Evolutionary conservation across 169 alveolate species (phyloP), one percentile per base, ranked within the genome.

Genomic region (Eimeria acervulina): DNA sequence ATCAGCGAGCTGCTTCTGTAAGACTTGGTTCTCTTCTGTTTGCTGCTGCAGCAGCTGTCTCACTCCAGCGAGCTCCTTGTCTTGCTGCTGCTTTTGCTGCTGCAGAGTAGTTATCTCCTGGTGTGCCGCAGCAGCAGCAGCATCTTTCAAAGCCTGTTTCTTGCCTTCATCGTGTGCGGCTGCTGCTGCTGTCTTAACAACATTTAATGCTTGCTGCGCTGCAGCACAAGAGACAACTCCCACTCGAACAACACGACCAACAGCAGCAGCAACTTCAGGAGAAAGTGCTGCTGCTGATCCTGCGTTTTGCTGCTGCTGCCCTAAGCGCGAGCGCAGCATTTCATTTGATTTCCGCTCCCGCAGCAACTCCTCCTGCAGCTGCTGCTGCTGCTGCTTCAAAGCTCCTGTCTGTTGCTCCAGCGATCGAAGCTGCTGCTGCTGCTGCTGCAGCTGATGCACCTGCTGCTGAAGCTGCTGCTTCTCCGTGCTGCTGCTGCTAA

Each of bases 1-100:
- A 5, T 87, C 94, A 1, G 59, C 40, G 26, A 44, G 68, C 81
- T 87, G 94, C 72, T 68, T 15, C 36, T 52, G 94, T 19, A 87
- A 81, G 61, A 61, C 38, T 15, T 63, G 61, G 33, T 68, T 28
- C 40, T 87, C 94, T 8, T 76, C 94, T 44, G 68, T 70, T 42
- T 47, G 84, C 83, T 87, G 94, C 66, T 61, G 70, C 83, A 87
- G 78, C 66, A 66, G 83, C 83, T 13, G 81, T 33, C 38, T 26
- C 40, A 59, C 19, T 23, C 59, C 59, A 6, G 94, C 80, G 66
- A 87, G 81, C 42, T 33, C 66, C 63, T 87, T 87, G 6, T 87
- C 94, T 40, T 87, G 94, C 63, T 87, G 94, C 94, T 87, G 94
- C 44, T 44, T 8, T 51, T 84, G 93, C 93, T 84, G 93, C 93